Base-by-base conservation (phyloP, 1,284 basidiomycete genomes). In the Marasmius sp. region DNA sequence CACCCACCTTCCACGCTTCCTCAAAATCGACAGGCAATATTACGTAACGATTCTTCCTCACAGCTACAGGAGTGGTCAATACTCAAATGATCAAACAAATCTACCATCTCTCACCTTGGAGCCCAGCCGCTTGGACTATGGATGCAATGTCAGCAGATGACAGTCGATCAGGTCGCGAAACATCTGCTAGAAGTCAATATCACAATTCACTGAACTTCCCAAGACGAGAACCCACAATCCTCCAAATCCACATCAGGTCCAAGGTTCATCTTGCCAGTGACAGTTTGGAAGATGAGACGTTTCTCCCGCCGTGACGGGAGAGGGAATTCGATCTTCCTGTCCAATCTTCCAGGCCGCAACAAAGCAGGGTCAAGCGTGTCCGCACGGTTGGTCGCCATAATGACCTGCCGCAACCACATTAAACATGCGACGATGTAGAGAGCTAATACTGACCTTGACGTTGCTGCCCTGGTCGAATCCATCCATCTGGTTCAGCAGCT, bases 381-480 rank as follows among this genome's bases (percentile, higher is more conserved):
- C 59, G 94, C 93, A 71, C 95, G 91, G 78, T 98, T 98, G 49
- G 95, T 98, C 37, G 95, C 96, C 96, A 98, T 98, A 73, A 98
- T 98, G 48, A 98, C 96, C 95, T 96, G 64, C 3, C 22, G 36
- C 55, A 43, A 48, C 37, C 65, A 33, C 61, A 49, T 12, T 6
- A 38, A 54, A 53, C n/a, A 22, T 33, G 22, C 8, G 38, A 59
- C 39, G 52, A 38, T 60, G 38, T 16, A 60, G 62, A 34, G 27
- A 41, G 18, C 45, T 67, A 77, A 59, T 72, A 94, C 95, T 87
- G 7, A 47, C 45, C 45, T 99, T 99, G 74, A 99, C 97, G 70
- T 97, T 99, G 74, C 94, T 97, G 6, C 93, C 94, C 77, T 99
- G 97, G 77, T 99, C 97, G 78, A 99, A 99, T 66, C 97, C 97